Percentiles rank a stretch among this genome's conserved stretches.
Conservation (phyloP, 169 alveolate genomes). For the Toxoplasma gondii region DNA sequence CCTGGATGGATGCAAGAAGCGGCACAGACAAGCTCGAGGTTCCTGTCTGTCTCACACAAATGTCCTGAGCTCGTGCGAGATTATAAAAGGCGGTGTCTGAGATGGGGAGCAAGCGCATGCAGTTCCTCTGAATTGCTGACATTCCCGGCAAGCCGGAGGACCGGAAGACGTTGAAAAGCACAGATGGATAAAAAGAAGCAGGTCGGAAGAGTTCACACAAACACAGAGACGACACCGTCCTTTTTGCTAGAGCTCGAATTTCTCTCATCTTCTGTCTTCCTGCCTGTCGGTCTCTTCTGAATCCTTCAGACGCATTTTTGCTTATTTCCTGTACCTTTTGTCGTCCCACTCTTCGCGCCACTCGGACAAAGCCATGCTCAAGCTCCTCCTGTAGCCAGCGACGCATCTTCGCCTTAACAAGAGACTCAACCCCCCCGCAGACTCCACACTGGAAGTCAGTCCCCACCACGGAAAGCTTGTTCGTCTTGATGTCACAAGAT, state of each 20-base stretch:
- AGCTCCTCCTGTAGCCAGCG: slow-evolving; percentile 40
- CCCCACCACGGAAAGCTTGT: too few species aligned
- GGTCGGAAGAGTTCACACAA: slow-evolving; percentile 21
- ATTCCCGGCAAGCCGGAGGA: neutral
- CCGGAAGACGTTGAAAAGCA: slow-evolving; percentile 9
- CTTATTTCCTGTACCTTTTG: neutral
- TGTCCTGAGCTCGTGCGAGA: slow-evolving; percentile 1
- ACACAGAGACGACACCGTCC: neutral
- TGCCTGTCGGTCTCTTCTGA: neutral
- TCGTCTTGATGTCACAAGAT: neutral
- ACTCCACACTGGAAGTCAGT: neutral
- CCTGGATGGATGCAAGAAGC: neutral
- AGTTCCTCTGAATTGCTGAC: slow-evolving; percentile 14
- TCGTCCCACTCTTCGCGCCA: neutral
- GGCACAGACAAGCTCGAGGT: neutral
- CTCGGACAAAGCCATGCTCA: neutral
- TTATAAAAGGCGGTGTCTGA: neutral
- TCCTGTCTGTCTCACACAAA: neutral
- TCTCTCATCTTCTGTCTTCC: neutral
- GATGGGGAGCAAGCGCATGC: slow-evolving; percentile 19
- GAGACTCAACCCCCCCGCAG: neutral
- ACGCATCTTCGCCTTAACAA: slow-evolving; percentile 8
- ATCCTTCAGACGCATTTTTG: neutral
- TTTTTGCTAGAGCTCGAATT: neutral
- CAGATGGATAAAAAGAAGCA: neutral